phyloP scores from a whole-genome alignment of 164 flowering plant genomes.

The Taxillus chinensis region DNA sequence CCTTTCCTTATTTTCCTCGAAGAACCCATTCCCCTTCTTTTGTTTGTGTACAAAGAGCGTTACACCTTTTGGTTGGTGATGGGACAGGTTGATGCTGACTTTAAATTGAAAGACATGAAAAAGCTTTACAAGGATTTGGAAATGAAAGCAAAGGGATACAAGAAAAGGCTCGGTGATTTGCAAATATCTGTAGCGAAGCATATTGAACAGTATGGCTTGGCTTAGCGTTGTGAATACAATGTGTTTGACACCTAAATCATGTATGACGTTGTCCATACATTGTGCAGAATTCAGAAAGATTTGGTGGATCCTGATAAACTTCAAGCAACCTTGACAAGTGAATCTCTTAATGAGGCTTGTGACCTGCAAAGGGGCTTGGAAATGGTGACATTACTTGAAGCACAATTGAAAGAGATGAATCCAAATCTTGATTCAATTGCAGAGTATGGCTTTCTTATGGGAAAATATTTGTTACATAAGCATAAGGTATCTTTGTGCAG shows the following conservation, averaged over 20 bases:
- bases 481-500: background rate
- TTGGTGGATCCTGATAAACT: constrained; percentile 80
- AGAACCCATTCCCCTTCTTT: too few relatives aligned
- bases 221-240: background rate
- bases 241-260: too few relatives aligned
- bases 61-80: constrained; percentile 1
- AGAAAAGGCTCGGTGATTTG: constrained; percentile 68
- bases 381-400: constrained; percentile 77
- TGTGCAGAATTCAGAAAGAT: constrained; percentile 76
- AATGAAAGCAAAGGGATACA: constrained; percentile 60
- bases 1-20: background rate
- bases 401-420: constrained; percentile 90
- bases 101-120: constrained; percentile 74
- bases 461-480: too few relatives aligned
- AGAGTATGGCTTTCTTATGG: constrained; percentile 42
- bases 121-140: constrained; percentile 71
- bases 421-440: constrained; percentile 96
- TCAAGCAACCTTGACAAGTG: constrained; percentile 48
- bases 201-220: constrained; percentile 72
- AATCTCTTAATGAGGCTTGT: constrained; percentile 34
- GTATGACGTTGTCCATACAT: constrained; percentile 5
- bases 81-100: constrained; percentile 84
- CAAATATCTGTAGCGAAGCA: constrained; percentile 47
- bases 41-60: background rate
- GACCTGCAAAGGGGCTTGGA: constrained; percentile 66